Evolutionary conservation across 148 eudicot genomes (phyloP).

Genomic region (Hydrangea macrophylla): DNA sequence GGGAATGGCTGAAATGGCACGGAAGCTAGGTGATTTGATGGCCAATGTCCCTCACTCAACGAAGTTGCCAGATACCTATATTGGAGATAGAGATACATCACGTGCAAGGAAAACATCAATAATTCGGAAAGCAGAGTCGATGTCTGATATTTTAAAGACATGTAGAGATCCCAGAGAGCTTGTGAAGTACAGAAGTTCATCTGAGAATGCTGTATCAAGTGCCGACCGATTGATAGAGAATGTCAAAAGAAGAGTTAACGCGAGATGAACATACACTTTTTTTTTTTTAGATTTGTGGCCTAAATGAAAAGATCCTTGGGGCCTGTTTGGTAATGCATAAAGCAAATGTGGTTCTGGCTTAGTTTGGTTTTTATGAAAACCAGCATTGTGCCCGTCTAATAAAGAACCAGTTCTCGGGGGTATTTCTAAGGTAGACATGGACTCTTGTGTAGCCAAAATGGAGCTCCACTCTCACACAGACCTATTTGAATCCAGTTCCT

Average conservation of each 20-base stretch:
- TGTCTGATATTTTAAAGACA: conserved; percentile 51
- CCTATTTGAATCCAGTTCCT: no score
- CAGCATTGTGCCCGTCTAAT: no score
- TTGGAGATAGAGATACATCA: conserved; percentile 21
- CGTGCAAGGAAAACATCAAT: conserved; percentile 42
- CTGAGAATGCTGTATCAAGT: conserved; percentile 17
- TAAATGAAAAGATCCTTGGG: no score
- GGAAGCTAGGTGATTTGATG: conserved; percentile 41
- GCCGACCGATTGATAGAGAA: conserved; percentile 14
- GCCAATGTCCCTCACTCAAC: conserved; percentile 41
- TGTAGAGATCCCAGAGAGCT: conserved; percentile 35
- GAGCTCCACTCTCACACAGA: no score
- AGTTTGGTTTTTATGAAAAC: no score
- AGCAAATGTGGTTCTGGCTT: no score
- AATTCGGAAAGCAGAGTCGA: conserved; percentile 50
- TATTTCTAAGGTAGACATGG: no score
- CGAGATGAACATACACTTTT: not conserved
- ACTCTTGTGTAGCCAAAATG: no score
- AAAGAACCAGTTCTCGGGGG: no score
- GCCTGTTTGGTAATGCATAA: no score
- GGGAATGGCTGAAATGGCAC: conserved; percentile 36
- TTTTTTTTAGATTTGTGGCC: not conserved
- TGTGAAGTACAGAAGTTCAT: conserved; percentile 27
- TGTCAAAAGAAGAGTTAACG: conserved; percentile 1
- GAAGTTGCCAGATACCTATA: conserved; percentile 36